These are phyloP conservation scores for Rhexocercosporidium sp. DNA, from an alignment of 2,329 filamentous ascomycete species.

Conservation along the genomic window DNA sequence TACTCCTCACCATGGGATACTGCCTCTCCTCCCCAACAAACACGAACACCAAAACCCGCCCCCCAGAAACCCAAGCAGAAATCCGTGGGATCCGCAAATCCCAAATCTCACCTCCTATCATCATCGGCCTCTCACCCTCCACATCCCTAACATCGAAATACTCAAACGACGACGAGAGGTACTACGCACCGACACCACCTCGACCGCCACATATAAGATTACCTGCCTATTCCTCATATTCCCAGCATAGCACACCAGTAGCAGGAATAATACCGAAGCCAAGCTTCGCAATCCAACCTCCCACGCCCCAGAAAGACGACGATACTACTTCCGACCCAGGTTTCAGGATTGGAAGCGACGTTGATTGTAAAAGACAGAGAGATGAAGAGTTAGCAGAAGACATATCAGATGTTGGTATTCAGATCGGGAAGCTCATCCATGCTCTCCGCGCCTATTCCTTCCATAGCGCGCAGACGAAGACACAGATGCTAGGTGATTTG, in stretches of 20 bases:
- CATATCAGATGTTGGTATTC: neutral
- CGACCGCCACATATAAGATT: neutral
- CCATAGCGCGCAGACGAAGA: neutral
- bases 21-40: neutral
- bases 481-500: neutral
- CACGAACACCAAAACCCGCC: neutral
- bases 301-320: neutral
- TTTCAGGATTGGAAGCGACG: neutral
- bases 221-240: neutral
- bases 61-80: neutral
- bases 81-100: neutral
- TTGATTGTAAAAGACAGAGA: neutral
- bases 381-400: neutral
- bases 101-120: neutral
- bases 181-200: neutral
- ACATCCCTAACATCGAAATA: neutral
- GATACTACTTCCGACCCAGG: neutral
- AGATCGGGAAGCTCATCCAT: neutral
- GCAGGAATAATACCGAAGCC: neutral
- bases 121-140: neutral
- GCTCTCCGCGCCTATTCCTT: slow-evolving; percentile 2
- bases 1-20: neutral
- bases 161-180: neutral
- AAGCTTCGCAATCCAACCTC: neutral
- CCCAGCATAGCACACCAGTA: neutral